Base-by-base conservation (phyloP, 139 green algal species). In the Picochlorum sp. region DNA sequence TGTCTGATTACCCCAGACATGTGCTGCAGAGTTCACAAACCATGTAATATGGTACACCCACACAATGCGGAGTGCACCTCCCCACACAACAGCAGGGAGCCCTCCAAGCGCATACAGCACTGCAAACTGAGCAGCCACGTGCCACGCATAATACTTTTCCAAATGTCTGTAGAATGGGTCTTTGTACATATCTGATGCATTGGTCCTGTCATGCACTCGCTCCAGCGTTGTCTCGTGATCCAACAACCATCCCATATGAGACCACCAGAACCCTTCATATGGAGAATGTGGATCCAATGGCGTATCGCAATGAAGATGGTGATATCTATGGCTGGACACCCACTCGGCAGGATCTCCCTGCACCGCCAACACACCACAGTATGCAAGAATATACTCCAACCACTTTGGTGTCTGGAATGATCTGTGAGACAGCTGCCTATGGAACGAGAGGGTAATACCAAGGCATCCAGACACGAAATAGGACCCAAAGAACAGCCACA, bases 1-100 rank as follows among this genome's bases (percentile, higher is more conserved):
- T 38, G 66, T 63, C 77, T 98, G 92, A 49, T 77, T 79, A 30
- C 94, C 94, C 93, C 94, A 99, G n/a, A 85, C 76, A 73, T 99
- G 94, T 8, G 78, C 78, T 3, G 87, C 92, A 6, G 80, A 93
- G 87, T 99, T 99, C 18, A 99, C 94, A 57, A 94, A 90, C 94
- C 94, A 99, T 24, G 94, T 99, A 78, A 98, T 91, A 84, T 99
- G 94, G 62, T 92, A 98, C 49, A 99, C 94, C 85, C 87, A 98
- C 18, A 83, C 73, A 24, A 85, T 77, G 14, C 94, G 83, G 62
- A 99, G 70, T 7, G 84, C 85, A 26, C 95, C 89, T 18, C 87
- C 94, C 94, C 94, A 99, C 5, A 99, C 80, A 23, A 99, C 45
- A 0, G 79, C 90, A 1, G 87, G 84, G 26, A 95, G 72, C 31